Evolutionary conservation across 805 yeast species (phyloP), one percentile per base, ranked within the genome.

Genomic region (Komagataella kurtzmanii): DNA sequence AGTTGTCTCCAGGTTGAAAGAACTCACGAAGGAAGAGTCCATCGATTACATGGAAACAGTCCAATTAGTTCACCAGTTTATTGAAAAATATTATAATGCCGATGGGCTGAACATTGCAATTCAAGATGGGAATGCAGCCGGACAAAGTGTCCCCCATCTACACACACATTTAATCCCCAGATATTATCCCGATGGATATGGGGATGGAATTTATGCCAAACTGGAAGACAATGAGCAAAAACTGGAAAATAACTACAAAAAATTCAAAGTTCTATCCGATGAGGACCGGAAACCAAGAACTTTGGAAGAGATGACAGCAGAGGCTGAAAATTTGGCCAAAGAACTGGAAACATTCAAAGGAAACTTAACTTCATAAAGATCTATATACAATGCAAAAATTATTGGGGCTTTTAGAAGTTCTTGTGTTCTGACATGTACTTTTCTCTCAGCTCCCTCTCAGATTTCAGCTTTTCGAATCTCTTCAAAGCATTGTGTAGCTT

Each of bases 81-180:
- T 93, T 14, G 81, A 76, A 56, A 60, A 72, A 53, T 69, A 74
- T 10, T 93, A 82, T 64, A 74, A 81, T 43, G 95, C 97, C 2
- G 95, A 90, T 58, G 73, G 96, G 1, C 61, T 89, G 54, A 95
- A 95, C 62, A 75, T 93, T 45, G 91, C 97, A 8, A 88, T 95
- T 54, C 99, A 93, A 64, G 99, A 93, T 63, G 99, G 99, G 0
- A 86, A 89, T 0, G 88, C 88, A 49, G 91, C 97, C 1, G 99
- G 99, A 3, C 99, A 93, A 63, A 79, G 90, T n/a, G 83, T 93
- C 2, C 96, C 97, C 4, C 99, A 93, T 66, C 74, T 91, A 24
- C 99, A 93, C 65, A 85, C 96, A 18, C 99, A 93, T 64, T 68
- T 93, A 17, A 89, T 93, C 18, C 99, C 99, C 6, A 74, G 99